Conservation (phyloP, 2,329 filamentous ascomycete genomes). For the Trichoderma sp. region DNA sequence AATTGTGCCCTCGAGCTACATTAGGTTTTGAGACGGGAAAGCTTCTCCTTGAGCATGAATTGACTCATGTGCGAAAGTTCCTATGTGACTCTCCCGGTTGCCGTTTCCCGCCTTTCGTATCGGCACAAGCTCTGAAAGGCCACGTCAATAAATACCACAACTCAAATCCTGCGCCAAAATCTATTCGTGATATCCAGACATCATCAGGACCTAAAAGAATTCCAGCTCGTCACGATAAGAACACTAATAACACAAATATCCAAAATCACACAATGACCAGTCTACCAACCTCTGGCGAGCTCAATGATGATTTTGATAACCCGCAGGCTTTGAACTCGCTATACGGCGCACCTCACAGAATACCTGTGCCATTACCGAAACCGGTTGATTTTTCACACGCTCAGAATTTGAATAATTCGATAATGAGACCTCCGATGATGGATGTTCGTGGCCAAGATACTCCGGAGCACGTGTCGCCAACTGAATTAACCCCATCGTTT, state of each 20-base stretch:
- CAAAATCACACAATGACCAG: too few relatives aligned
- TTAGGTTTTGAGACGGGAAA: not conserved
- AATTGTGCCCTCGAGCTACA: not conserved
- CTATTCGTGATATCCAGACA: not conserved
- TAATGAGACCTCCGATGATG: conserved; percentile 69
- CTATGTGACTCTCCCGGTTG: not conserved
- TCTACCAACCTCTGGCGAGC: too few relatives aligned
- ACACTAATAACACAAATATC: too few relatives aligned
- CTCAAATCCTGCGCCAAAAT: not conserved
- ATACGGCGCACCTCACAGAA: conserved; percentile 63
- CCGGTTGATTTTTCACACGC: conserved; percentile 54
- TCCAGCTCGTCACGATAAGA: too few relatives aligned
- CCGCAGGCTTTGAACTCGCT: conserved; percentile 69
- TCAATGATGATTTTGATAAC: conserved; percentile 73
- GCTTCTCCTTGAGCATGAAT: not conserved
- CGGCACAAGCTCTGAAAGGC: not conserved
- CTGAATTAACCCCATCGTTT: conserved; percentile 69
- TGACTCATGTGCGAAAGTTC: not conserved
- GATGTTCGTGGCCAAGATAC: conserved; percentile 64
- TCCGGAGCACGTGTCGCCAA: conserved; percentile 69
- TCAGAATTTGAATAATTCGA: conserved; percentile 58
- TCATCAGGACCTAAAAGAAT: too few relatives aligned
- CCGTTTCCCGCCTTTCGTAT: not conserved
- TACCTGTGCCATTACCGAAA: conserved; percentile 53
- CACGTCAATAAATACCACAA: not conserved